Evolutionary conservation across 164 flowering plant species (phyloP), one percentile per base, ranked within the genome.

Genomic region (Platanus orientalis): DNA sequence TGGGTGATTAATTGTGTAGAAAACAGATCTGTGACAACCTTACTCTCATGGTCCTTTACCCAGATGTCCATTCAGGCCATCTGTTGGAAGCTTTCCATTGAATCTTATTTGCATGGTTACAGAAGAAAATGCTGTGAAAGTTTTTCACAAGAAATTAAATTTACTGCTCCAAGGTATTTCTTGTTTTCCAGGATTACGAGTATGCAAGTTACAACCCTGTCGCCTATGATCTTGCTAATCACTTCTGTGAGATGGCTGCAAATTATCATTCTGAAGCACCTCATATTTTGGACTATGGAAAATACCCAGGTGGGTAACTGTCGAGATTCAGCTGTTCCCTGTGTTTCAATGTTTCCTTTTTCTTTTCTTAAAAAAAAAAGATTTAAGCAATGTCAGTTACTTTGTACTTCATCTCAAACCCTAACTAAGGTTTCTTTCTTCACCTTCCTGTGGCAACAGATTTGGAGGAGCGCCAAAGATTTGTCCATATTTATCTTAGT

Each of bases 191-290:
- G 98, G 98, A 94, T 59, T 94, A 94, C 52, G 98, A 94, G 75
- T 94, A 89, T 74, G 80, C 95, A 17, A 76, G 95, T 71, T 91
- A 78, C 79, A 93, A 89, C 57, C 97, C 92, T 50, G 71, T 84
- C 48, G 95, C 95, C n/a, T 89, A 69, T 63, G 99, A 94, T 69
- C 27, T 91, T 64, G 99, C 97, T 55, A 94, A 94, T 75, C 97
- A 94, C 71, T 94, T 94, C 80, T 91, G 96, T 68, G 99, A 94
- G 73, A 87, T 89, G 99, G 85, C 83, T 49, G 95, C 93, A 25
- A 66, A 89, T 69, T 94, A 91, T 74, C 96, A 91, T 70, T 67
- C 89, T 16, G 96, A 89, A 5, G 79, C 81, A 17, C 97, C 97
- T 58, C 99, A 94, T 75, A 66, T 89, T 57, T 60, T 91, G 68